Evolutionary conservation across 345 rosid genomes (phyloP), one percentile per base, ranked within the genome.

Genomic region (Melaleuca alternifolia): DNA sequence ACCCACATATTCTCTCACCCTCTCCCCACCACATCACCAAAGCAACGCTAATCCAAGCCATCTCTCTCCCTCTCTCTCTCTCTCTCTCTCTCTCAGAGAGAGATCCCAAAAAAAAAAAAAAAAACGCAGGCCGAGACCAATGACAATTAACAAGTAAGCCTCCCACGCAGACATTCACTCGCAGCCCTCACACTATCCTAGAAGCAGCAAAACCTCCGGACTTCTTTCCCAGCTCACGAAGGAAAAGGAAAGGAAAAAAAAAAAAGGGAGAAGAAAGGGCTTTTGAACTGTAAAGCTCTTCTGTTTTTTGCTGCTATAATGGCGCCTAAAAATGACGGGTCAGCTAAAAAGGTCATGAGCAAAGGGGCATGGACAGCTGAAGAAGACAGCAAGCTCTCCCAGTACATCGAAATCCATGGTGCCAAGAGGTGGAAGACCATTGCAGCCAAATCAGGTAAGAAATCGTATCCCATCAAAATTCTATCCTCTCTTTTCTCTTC

Each of bases 311-410:
- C 10, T 11, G 50, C 26, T 37, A 28, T 52, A 30, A 93, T 91
- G 95, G 93, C 92, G 85, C 88, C 92, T 6, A 88, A 53, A 26
- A 77, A 48, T 33, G 87, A 86, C 46, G 88, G 88, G 14, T 54
- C 87, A 14, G 83, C 50, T 30, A 91, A 89, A 65, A 93, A 59
- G 86, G 88, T 75, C 15, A 87, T 91, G 92, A 90, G 88, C 89
- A 93, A 56, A 89, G 96, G 95, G 82, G 91, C 95, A 7, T 93
- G 95, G 95, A 92, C 95, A 8, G 90, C 93, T 33, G 95, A 93
- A 85, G 96, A 94, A 88, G 95, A 94, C 76, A n/a, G 87, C 44
- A 94, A 84, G 83, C 87, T 94, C 46, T 91, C 95, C 56, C 84
- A 90, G 83, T 90, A 52, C 86, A 90, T 92, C 85, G 92, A 91